These are phyloP conservation scores for Scedosporium minutisporum DNA, from an alignment of 2,329 filamentous ascomycete species.

Conservation along the genomic window DNA sequence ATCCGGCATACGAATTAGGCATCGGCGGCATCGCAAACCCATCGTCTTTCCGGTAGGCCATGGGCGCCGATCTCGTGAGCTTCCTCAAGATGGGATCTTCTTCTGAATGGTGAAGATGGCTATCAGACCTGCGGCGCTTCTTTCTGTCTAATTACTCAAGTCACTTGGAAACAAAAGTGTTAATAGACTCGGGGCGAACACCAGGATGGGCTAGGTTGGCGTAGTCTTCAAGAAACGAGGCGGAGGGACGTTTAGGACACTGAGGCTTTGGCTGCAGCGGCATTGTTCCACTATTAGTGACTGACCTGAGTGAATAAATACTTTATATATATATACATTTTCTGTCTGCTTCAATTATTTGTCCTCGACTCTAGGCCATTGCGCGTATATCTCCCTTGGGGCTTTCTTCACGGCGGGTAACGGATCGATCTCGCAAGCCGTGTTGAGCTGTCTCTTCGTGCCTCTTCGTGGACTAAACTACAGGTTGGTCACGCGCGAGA, in stretches of 20 bases:
- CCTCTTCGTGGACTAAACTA: not conserved
- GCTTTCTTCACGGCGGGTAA: not conserved
- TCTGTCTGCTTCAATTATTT: not conserved
- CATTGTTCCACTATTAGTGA: not conserved
- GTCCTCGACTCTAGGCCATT: not conserved
- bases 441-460: not conserved
- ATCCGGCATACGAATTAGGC: not conserved
- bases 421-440: not conserved
- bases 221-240: slow-evolving; percentile 11
- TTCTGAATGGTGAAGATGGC: not conserved
- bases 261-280: slow-evolving; percentile 4
- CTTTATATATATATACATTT: not conserved
- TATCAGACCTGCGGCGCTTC: not conserved
- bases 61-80: not conserved
- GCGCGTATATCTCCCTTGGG: not conserved
- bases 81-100: too few relatives aligned
- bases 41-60: not conserved
- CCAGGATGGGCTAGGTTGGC: not conserved
- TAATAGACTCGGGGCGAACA: not conserved
- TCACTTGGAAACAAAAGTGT: slow-evolving; percentile 9
- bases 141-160: slow-evolving; percentile 4
- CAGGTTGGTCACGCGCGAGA: not conserved
- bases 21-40: not conserved
- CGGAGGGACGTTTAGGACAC: slow-evolving; percentile 5
- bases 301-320: not conserved